Percentiles rank a stretch among this genome's conserved stretches.
Evolutionary conservation across 371 early-diverging fungal species (phyloP).

Genomic region (Mortierella sp.): DNA sequence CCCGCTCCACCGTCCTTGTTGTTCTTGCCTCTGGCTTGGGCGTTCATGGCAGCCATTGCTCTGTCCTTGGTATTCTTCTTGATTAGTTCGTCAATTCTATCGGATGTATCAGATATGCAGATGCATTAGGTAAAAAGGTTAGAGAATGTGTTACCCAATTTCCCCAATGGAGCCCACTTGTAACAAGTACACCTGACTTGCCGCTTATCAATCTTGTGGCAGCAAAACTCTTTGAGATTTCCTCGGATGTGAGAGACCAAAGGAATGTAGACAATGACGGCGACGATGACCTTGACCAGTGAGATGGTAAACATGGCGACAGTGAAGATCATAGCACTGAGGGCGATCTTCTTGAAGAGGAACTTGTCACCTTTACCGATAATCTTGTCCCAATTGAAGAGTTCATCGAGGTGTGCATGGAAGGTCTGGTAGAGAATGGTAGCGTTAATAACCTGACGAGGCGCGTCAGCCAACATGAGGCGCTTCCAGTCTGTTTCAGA

Average conservation of each 20-base stretch:
- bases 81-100: slow-evolving; percentile 44
- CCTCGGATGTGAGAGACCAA: slow-evolving; percentile 84
- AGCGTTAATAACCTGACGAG: slow-evolving; percentile 80
- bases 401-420: slow-evolving; percentile 8
- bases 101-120: not conserved
- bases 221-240: slow-evolving; percentile 92
- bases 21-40: slow-evolving; percentile 15
- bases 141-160: too few relatives aligned
- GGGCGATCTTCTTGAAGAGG: slow-evolving; percentile 40
- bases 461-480: slow-evolving; percentile 85
- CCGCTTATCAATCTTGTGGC: slow-evolving; percentile 92
- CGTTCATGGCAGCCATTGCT: slow-evolving; percentile 18
- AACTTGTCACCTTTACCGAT: slow-evolving; percentile 7
- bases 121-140: too few relatives aligned
- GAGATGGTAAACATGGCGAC: slow-evolving; percentile 73
- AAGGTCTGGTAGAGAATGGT: slow-evolving; percentile 58
- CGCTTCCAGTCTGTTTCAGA: slow-evolving; percentile 80
- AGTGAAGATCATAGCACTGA: slow-evolving; percentile 71
- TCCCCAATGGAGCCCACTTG: too few relatives aligned
- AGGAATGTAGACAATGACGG: slow-evolving; percentile 83
- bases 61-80: slow-evolving; percentile 40
- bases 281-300: slow-evolving; percentile 64
- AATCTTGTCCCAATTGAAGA: slow-evolving; percentile 36
- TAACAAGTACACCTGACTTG: slow-evolving; percentile 20
- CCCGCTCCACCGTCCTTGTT: slow-evolving; percentile 13